Evolutionary conservation across 768 basidiomycete genomes (phyloP).

Genomic region (Harrya chromipes): DNA sequence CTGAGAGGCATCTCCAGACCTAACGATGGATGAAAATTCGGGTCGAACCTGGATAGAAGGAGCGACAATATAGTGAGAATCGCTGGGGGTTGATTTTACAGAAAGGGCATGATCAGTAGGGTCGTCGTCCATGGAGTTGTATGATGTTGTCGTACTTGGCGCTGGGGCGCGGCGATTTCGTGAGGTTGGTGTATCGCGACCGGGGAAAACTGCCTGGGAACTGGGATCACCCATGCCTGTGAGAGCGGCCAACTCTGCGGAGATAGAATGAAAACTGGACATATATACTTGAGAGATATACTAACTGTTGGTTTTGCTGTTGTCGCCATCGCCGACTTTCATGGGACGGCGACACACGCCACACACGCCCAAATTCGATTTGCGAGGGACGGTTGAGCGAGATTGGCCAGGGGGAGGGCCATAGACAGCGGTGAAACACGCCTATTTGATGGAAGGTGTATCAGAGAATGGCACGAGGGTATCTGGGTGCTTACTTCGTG

Average conservation of each 20-base stretch:
- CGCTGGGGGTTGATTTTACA: conserved; percentile 44
- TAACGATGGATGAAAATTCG: conserved; percentile 81
- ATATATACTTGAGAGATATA: conserved; percentile 7
- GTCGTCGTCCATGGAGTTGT: conserved; percentile 83
- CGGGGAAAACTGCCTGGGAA: conserved; percentile 57
- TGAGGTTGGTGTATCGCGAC: conserved; percentile 52
- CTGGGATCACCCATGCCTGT: conserved; percentile 81
- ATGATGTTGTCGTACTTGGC: conserved; percentile 30
- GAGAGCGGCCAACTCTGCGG: conserved; percentile 84
- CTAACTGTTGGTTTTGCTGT: conserved; percentile 84
- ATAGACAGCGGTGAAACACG: conserved; percentile 96
- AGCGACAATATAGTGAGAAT: conserved; percentile 74
- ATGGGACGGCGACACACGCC: conserved; percentile 96
- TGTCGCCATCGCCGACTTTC: conserved; percentile 89
- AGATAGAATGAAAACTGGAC: conserved; percentile 5
- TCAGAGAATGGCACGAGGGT: background rate
- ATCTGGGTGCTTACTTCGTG: conserved; percentile 62
- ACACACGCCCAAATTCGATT: conserved; percentile 88
- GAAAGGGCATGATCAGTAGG: conserved; percentile 62
- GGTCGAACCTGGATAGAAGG: conserved; percentile 93
- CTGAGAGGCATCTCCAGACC: conserved; percentile 67
- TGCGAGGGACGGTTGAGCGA: conserved; percentile 54
- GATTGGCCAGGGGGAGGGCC: conserved; percentile 72
- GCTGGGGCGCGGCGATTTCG: conserved; percentile 28
- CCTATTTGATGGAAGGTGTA: conserved; percentile 43